Percentiles rank a stretch among this genome's conserved stretches.
Evolutionary conservation across 2,329 filamentous ascomycete species (phyloP).

Genomic region (Venturia pyrina): DNA sequence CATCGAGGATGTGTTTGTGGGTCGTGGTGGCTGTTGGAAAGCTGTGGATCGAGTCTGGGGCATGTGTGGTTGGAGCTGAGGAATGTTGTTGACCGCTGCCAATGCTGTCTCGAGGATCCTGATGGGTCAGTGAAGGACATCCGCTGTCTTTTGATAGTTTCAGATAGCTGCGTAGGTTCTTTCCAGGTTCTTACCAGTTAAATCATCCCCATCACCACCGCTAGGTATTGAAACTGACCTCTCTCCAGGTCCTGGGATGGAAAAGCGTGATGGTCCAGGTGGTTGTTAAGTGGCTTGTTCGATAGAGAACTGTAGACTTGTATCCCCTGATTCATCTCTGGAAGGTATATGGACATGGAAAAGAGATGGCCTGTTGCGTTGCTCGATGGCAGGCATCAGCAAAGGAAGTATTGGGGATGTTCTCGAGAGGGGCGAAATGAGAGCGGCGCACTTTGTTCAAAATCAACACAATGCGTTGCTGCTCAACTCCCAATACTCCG

Average conservation of each 20-base stretch:
- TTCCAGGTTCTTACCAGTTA: background rate
- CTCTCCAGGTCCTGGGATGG: background rate
- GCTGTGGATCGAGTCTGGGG: background rate
- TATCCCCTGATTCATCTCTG: background rate
- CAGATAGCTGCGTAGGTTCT: background rate
- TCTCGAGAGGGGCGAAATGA: background rate
- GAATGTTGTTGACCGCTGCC: background rate
- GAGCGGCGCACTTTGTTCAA: background rate
- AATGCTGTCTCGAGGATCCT: background rate
- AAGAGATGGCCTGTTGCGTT: background rate
- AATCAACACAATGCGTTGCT: background rate
- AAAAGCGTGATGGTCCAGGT: background rate
- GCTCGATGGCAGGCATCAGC: no score
- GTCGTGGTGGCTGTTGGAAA: background rate
- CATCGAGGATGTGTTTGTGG: background rate
- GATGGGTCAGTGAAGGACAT: background rate
- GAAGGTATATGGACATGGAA: background rate
- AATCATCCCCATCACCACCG: background rate
- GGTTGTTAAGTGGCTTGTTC: background rate
- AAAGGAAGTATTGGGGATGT: no score
- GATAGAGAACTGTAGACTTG: background rate
- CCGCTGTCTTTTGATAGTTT: background rate
- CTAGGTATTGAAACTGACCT: background rate
- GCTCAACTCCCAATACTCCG: background rate
- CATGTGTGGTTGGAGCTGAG: background rate